A percentile compares a stretch with the other conserved stretches of the same genome.
Evolutionary conservation across 1,284 basidiomycete genomes (phyloP).

Genomic region (Trichosporon sp.): DNA sequence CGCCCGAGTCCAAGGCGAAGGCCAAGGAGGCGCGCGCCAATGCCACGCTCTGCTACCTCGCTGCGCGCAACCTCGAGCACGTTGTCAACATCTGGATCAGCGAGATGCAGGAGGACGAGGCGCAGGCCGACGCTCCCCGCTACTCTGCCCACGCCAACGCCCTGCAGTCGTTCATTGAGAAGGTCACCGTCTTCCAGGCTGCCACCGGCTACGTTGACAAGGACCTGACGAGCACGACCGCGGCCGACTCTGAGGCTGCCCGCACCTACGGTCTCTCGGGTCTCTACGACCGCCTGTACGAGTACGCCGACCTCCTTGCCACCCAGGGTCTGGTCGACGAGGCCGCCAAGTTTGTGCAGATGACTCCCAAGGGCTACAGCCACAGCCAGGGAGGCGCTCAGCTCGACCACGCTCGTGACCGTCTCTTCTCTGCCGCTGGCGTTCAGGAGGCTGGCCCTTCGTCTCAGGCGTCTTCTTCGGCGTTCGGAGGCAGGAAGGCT

Average conservation of each 20-base stretch:
- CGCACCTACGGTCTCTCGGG: constrained; percentile 75
- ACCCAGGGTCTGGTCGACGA: constrained; percentile 82
- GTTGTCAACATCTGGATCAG: constrained; percentile 89
- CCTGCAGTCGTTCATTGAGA: constrained; percentile 91
- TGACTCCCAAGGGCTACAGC: constrained; percentile 75
- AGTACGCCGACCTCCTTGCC: constrained; percentile 89
- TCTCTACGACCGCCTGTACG: constrained; percentile 89
- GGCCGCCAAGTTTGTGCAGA: constrained; percentile 71
- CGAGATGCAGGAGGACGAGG: constrained; percentile 84
- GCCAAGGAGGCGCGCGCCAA: constrained; percentile 70
- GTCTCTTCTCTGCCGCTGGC: constrained; percentile 36
- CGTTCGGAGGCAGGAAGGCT: constrained; percentile 18
- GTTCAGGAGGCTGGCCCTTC: constrained; percentile 10
- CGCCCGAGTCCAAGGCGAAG: constrained; percentile 47
- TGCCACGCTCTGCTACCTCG: constrained; percentile 87
- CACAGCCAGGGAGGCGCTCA: constrained; percentile 55
- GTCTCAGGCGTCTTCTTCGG: constrained; percentile 10
- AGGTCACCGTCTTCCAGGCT: constrained; percentile 87
- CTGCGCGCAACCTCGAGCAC: constrained; percentile 81
- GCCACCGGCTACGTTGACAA: constrained; percentile 82
- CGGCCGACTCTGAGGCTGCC: constrained; percentile 52
- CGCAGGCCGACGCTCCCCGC: constrained; percentile 50
- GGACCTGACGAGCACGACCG: constrained; percentile 55
- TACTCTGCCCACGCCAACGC: constrained; percentile 86
- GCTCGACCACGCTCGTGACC: constrained; percentile 59